Base-by-base conservation (phyloP, 2,329 filamentous ascomycete species). In the Paradendryphiella salina region DNA sequence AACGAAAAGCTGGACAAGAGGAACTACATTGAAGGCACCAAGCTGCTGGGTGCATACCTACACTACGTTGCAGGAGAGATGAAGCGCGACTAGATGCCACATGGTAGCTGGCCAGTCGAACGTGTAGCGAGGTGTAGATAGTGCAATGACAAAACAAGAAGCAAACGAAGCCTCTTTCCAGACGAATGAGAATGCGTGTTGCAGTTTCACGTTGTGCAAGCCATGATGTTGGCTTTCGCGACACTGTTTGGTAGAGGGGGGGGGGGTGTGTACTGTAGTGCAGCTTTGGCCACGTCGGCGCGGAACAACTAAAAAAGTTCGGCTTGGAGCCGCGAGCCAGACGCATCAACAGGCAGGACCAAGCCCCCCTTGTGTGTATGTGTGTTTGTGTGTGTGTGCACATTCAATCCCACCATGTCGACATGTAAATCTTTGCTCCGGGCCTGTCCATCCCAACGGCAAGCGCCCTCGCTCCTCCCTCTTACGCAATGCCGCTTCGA, bases 1-100 rank as follows among this genome's bases (percentile, higher is more conserved):
- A 99, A 99, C 74, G 94, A 97, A 84, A 96, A 96, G 82, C 81
- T 99, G 50, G 94, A 99, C 75, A 91, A 89, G 82, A 85, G 84
- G 71, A 99, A 99, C 78, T 99, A 99, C 75, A 96, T 99, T 68
- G 91, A 99, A 80, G 94, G 94, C 40, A 96, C 89, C 66, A 99
- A 99, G 84, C 77, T 99, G 57, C 77, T 99, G 50, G 94, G 94
- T 39, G 89, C 93, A 3, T 99, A 99, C 73, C 78, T 99, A 70
- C 93, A 97, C 77, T 96, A 96, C 65, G 91, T 96, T 60, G 91
- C 92, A 1, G 90, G 93, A 72, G 94, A 99, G 81, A 85, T 89
- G 32, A 85, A 80, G 68, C 61, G 60, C 15, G 54, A 54, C 14
- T 65, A 61, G 54, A 50, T 7, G 31, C 20, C 14, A 23, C 9